Base-by-base conservation (phyloP, 805 yeast genomes). In the Candida rishiriensis region DNA sequence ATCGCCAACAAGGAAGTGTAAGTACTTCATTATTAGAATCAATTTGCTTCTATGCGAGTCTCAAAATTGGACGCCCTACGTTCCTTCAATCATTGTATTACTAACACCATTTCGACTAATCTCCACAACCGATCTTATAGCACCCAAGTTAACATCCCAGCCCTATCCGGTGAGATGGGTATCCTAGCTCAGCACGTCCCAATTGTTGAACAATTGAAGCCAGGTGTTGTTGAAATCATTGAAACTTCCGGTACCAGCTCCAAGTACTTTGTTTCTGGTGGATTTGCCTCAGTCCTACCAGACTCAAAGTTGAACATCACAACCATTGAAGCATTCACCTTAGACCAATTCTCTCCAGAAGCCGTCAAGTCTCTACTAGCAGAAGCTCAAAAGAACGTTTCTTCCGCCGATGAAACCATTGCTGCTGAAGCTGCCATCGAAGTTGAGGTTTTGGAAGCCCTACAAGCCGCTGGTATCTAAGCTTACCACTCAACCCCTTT, bases 161-260 rank as follows among this genome's bases (percentile, higher is more conserved):
- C 96, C 53, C 77, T 84, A 61, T 83, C 93, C 56, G 99, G 99
- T 68, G 95, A 87, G 65, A 80, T 91, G 71, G 99, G 99, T 87
- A 80, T 93, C 55, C 75, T 93, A 65, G 97, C 98, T 59, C 85
- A 88, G 75, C 99, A 93, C 81, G 96, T 93, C 63, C 98, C 99
- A 61, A 81, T 86, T 60, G 88, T 91, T 53, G 98, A 93, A 75
- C 96, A 93, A 78, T 82, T 93, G 67, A 79, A 83, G 64, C 96
- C 99, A 59, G 99, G 99, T 70, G 78, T 93, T 50, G 85, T 93
- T 60, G 97, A 90, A 70, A 81, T 93, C 64, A 84, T 88, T 55
- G 91, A 88, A 69, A 77, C 81, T 62, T 69, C 85, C 44, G 75
- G 78, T 49, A 85, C 85, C 59, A 69, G 85, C 53, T 73, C 79